A percentile compares a stretch with the other conserved stretches of the same genome.
These are phyloP conservation scores for Cardamine resedifolia DNA, from an alignment of 345 rosid species.

Conservation along the genomic window DNA sequence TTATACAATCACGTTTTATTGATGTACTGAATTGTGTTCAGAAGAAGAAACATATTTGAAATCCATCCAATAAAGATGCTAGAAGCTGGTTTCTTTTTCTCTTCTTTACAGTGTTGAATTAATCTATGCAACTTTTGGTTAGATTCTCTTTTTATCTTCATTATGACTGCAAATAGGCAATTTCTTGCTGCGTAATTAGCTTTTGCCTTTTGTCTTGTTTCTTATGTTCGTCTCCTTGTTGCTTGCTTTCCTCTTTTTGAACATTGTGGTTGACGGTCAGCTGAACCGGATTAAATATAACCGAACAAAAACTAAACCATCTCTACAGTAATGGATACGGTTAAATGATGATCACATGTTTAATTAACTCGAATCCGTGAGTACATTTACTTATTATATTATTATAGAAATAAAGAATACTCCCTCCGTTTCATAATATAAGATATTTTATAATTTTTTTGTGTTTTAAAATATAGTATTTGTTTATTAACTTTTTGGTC, in stretches of 20 bases:
- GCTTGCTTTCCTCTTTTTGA: background rate
- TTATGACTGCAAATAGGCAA: background rate
- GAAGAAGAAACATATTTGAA: too few species aligned
- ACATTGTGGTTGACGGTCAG: background rate
- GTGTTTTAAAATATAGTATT: too few species aligned
- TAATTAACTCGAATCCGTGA: background rate
- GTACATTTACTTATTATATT: slow-evolving; percentile 5
- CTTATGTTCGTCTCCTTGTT: background rate
- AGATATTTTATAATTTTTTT: too few species aligned
- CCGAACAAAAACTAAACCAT: background rate
- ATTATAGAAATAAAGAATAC: background rate
- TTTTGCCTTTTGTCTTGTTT: background rate
- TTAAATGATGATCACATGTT: background rate
- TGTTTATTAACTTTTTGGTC: background rate
- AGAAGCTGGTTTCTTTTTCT: too few species aligned
- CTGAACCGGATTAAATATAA: background rate
- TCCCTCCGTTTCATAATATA: too few species aligned
- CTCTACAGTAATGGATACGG: background rate
- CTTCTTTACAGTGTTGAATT: background rate
- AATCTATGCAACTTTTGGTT: background rate
- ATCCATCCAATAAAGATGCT: too few species aligned
- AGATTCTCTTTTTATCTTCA: background rate
- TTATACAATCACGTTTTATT: too few species aligned
- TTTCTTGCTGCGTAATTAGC: background rate
- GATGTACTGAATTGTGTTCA: too few species aligned